Conservation (phyloP, 2,329 filamentous ascomycete species). For the Nothomitra cinnamomea region DNA sequence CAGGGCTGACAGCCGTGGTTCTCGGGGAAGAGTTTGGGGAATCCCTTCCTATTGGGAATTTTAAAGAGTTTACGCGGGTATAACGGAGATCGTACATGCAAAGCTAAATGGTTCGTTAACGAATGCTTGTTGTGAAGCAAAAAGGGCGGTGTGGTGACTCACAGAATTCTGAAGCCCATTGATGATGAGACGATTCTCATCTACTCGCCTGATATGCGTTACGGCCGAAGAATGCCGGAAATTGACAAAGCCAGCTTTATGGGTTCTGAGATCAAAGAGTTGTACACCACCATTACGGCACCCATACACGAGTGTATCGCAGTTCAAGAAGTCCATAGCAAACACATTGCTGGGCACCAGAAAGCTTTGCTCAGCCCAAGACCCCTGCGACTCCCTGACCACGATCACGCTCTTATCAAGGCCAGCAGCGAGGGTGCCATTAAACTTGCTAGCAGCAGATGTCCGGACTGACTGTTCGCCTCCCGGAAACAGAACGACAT, state of each 20-base stretch:
- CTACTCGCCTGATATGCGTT: constrained; percentile 7
- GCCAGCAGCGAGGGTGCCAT: constrained; percentile 17
- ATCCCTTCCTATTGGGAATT: neutral
- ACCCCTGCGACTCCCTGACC: neutral
- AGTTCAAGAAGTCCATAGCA: constrained; percentile 11
- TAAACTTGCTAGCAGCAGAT: constrained; percentile 14
- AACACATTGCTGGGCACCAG: constrained; percentile 5
- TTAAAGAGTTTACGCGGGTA: no score
- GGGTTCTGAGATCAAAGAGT: constrained; percentile 14
- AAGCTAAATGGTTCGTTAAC: neutral
- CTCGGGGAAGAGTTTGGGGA: neutral
- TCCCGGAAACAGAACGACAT: constrained; percentile 14
- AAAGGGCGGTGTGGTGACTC: neutral
- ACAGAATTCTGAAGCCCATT: constrained; percentile 9
- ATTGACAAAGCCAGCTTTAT: neutral
- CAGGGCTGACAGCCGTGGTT: neutral
- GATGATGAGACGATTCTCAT: constrained; percentile 9
- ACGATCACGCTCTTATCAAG: constrained; percentile 15
- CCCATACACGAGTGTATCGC: constrained; percentile 4
- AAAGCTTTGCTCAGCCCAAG: neutral
- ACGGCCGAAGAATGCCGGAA: constrained; percentile 10
- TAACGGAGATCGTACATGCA: constrained; percentile 18
- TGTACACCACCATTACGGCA: constrained; percentile 18
- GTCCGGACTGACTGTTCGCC: constrained; percentile 15
- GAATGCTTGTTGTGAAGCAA: neutral